phyloP scores from a whole-genome alignment of 2,329 filamentous ascomycete species.

The Dactylonectria macrodidyma region DNA sequence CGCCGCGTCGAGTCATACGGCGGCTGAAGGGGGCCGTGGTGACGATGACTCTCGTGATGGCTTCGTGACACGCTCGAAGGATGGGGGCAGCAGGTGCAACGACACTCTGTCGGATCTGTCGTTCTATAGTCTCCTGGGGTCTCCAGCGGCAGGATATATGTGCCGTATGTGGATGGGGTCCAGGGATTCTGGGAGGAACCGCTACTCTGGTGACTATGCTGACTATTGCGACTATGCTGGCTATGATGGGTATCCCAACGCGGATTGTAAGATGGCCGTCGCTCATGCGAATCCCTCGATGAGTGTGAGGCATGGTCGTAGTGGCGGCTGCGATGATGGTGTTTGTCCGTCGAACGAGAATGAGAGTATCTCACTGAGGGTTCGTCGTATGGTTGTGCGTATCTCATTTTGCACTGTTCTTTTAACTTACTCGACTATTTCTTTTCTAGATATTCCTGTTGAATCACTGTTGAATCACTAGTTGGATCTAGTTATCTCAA shows the following conservation, averaged over 20 bases:
- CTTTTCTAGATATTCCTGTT: not conserved
- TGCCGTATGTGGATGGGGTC: slow-evolving; percentile 36
- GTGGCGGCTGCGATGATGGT: not conserved
- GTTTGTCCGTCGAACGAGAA: not conserved
- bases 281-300: slow-evolving; percentile 5
- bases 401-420: slow-evolving; percentile 28
- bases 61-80: slow-evolving; percentile 33
- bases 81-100: slow-evolving; percentile 45
- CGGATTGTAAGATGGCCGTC: not conserved
- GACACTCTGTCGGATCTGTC: slow-evolving; percentile 41
- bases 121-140: slow-evolving; percentile 32
- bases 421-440: not conserved
- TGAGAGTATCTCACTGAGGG: slow-evolving; percentile 22
- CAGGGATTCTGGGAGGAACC: not conserved
- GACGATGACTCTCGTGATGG: slow-evolving; percentile 24
- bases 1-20: slow-evolving; percentile 11
- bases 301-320: slow-evolving; percentile 13
- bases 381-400: slow-evolving; percentile 16
- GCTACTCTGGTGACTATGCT: not conserved
- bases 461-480: slow-evolving; percentile 7
- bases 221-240: not conserved
- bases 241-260: not conserved
- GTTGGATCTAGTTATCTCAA: not conserved
- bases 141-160: slow-evolving; percentile 42
- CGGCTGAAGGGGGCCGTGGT: not conserved